Evolutionary conservation across 768 basidiomycete genomes (phyloP).

Genomic region (Agaricus subrufescens): DNA sequence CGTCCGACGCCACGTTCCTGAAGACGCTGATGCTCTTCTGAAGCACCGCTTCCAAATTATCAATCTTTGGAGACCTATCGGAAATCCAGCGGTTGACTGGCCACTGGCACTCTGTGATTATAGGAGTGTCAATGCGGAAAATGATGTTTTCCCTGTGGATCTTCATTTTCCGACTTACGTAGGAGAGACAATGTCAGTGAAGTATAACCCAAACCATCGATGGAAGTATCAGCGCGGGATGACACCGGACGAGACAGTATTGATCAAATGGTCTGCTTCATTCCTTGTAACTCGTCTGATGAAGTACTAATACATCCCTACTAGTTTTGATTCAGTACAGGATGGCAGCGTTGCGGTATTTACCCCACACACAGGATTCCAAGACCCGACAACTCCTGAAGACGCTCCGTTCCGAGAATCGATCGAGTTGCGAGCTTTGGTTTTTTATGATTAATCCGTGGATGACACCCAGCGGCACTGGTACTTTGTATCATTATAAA

Average conservation of each 20-base stretch:
- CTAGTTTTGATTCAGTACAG: conserved; percentile 27
- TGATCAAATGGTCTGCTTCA: conserved; percentile 48
- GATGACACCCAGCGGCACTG: too few species aligned
- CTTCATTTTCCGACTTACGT: conserved; percentile 45
- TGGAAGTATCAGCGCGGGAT: conserved; percentile 50
- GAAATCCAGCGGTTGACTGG: conserved; percentile 40
- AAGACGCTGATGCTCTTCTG: conserved; percentile 38
- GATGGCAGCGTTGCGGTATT: conserved; percentile 47
- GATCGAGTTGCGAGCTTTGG: conserved; percentile 57
- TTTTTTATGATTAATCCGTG: conserved; percentile 45
- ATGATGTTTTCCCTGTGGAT: conserved; percentile 39
- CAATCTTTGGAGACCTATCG: conserved; percentile 58
- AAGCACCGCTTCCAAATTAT: conserved; percentile 52
- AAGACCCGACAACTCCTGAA: conserved; percentile 47
- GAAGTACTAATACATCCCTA: neutral
- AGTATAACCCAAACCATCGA: conserved; percentile 38
- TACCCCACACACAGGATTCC: conserved; percentile 62
- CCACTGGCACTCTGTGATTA: conserved; percentile 51
- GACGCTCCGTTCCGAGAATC: conserved; percentile 49
- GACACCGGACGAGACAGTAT: conserved; percentile 42
- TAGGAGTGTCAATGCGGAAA: conserved; percentile 33
- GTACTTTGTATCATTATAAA: too few species aligned
- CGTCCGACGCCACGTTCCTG: conserved; percentile 47
- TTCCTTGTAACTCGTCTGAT: neutral
- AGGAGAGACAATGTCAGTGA: conserved; percentile 47